Conservation (phyloP, 1,284 basidiomycete genomes). For the Volvariella surrecta region DNA sequence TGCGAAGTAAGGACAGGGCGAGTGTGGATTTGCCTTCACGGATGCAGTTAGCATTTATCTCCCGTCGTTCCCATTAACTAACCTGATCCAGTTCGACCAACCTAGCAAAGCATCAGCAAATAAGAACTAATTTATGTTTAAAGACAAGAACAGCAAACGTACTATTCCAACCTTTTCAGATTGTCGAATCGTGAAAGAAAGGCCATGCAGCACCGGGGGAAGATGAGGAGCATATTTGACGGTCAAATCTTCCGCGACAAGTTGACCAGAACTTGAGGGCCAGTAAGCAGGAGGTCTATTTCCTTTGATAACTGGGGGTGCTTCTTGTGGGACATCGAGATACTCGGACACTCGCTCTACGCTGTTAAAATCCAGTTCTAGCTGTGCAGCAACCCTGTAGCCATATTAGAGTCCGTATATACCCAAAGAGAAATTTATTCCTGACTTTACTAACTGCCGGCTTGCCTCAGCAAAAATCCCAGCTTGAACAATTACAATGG, state of each 20-base stretch:
- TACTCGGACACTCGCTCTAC: conserved; percentile 75
- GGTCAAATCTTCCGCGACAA: conserved; percentile 55
- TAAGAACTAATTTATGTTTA: too few species aligned
- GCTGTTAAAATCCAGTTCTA: conserved; percentile 91
- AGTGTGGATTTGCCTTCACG: conserved; percentile 60
- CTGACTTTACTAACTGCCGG: conserved; percentile 53
- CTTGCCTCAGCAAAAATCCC: conserved; percentile 64
- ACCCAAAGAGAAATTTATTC: background rate
- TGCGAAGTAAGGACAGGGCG: conserved; percentile 70
- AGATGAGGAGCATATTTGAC: conserved; percentile 72
- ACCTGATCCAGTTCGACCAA: conserved; percentile 69
- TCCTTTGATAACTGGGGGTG: conserved; percentile 65
- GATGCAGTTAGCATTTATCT: background rate
- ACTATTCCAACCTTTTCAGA: conserved; percentile 80
- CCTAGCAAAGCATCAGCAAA: too few species aligned
- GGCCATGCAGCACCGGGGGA: conserved; percentile 58
- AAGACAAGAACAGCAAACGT: too few species aligned
- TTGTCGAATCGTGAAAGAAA: conserved; percentile 74
- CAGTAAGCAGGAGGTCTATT: conserved; percentile 54
- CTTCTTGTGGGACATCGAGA: conserved; percentile 70
- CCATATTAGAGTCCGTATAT: conserved; percentile 1
- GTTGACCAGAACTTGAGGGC: conserved; percentile 59
- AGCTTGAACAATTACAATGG: conserved; percentile 74
- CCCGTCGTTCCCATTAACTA: background rate
- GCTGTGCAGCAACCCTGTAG: conserved; percentile 58